A percentile compares a stretch with the other conserved stretches of the same genome.
These are phyloP conservation scores for Alternaria ventricosa DNA, from an alignment of 2,329 filamentous ascomycete species.

Conservation along the genomic window DNA sequence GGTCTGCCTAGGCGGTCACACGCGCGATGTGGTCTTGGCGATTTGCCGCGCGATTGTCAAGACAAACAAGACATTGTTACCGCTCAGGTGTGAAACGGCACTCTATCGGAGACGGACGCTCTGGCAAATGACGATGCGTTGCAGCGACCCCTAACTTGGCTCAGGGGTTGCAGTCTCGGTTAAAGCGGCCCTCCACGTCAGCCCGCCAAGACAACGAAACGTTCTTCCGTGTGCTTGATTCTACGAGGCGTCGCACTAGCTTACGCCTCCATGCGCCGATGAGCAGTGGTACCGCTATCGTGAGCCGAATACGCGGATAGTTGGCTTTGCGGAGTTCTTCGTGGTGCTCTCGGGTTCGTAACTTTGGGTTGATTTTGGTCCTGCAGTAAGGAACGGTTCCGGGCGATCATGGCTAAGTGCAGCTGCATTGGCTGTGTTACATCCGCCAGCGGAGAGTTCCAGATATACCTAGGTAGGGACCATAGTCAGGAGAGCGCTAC, in stretches of 20 bases:
- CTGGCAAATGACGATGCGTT: constrained; percentile 3
- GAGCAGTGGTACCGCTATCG: not conserved
- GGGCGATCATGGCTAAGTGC: not conserved
- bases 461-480: not conserved
- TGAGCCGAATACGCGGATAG: constrained; percentile 1
- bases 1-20: not conserved
- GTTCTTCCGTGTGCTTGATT: constrained; percentile 17
- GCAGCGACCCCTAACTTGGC: constrained; percentile 12
- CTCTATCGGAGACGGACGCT: not conserved
- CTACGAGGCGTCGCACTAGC: constrained; percentile 4
- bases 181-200: constrained; percentile 20
- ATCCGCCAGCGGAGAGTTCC: not conserved
- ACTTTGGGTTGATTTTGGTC: not conserved
- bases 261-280: not conserved
- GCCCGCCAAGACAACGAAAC: constrained; percentile 15
- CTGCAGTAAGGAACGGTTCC: not conserved
- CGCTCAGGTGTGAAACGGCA: not conserved
- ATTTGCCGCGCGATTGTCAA: not conserved
- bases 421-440: not conserved
- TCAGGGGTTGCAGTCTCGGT: constrained; percentile 8
- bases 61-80: not conserved
- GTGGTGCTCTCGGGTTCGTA: not conserved
- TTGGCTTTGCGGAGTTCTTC: not conserved
- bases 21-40: not conserved
- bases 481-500: not conserved